Evolutionary conservation across 73 alveolate species (phyloP), one percentile per base, ranked within the genome.

Genomic region (Paramecium primaurelia): DNA sequence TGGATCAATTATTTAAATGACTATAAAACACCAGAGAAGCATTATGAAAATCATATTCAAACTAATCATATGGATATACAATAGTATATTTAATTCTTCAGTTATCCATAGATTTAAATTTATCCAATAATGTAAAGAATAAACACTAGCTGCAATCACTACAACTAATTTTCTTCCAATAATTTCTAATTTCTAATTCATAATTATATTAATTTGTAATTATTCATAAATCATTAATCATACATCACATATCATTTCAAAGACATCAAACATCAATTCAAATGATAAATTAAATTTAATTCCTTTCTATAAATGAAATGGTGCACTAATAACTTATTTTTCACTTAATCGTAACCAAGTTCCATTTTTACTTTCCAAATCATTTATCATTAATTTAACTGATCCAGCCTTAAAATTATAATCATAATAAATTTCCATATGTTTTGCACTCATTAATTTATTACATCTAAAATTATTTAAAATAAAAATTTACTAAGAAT

Each of bases 281-380:
- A 75, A 75, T n/a, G 68, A 38, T 42, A 75, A 36, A 2, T 75
- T 75, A 42, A 75, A 75, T 36, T 38, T 75, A 1, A 38, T 20
- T 42, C 88, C 88, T 75, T 75, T 75, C 14, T 36, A 38, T 38
- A 75, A 42, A 14, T 36, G 60, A 14, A 36, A 75, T 4, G 88
- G 60, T 6, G 22, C 9, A 80, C 91, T 80, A 10, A 40, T 6
- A 80, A 32, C 47, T 80, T 80, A 22, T 80, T 80, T 80, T 47
- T 80, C 91, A 44, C 91, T 80, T 80, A 80, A 44, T 8, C 91
- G 25, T 12, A 44, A 80, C 91, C 91, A 80, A 0, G 91, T 80
- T 20, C 91, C 91, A 80, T 80, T 80, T 28, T 47, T 80, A 18
- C 91, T 80, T 32, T 80, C 75, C n/a, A 80, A 80, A 44, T 80